A percentile compares a stretch with the other conserved stretches of the same genome.
Conservation (phyloP, 2,329 filamentous ascomycete species). For the Exophiala bonariae region DNA sequence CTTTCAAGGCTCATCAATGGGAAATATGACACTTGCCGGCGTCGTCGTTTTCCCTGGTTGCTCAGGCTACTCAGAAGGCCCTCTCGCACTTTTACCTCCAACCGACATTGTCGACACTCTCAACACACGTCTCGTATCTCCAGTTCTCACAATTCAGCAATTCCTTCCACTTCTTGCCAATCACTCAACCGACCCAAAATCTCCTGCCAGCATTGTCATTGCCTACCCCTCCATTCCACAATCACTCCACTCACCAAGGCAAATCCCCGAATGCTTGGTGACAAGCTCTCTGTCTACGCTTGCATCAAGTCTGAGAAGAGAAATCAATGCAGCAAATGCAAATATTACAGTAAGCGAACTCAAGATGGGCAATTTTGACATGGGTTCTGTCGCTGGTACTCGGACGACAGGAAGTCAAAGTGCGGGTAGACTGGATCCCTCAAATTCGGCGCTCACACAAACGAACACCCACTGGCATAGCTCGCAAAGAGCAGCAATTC, state of each 20-base stretch:
- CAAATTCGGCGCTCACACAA: slow-evolving; percentile 17
- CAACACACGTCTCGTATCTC: slow-evolving; percentile 87
- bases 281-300: slow-evolving; percentile 85
- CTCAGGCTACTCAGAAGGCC: slow-evolving; percentile 75
- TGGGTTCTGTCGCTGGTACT: slow-evolving; percentile 67
- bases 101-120: slow-evolving; percentile 85
- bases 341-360: slow-evolving; percentile 76
- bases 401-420: slow-evolving; percentile 53
- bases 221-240: slow-evolving; percentile 47
- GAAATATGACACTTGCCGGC: slow-evolving; percentile 63
- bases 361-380: slow-evolving; percentile 88
- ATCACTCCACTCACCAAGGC: slow-evolving; percentile 44
- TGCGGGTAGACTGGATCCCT: slow-evolving; percentile 40
- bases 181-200: slow-evolving; percentile 51
- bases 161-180: slow-evolving; percentile 77
- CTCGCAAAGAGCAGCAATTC: slow-evolving; percentile 33
- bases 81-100: slow-evolving; percentile 80
- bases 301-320: slow-evolving; percentile 74
- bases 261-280: slow-evolving; percentile 80
- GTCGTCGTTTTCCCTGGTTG: slow-evolving; percentile 79
- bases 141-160: slow-evolving; percentile 82
- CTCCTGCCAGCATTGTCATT: slow-evolving; percentile 39
- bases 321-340: slow-evolving; percentile 70
- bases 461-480: slow-evolving; percentile 27
- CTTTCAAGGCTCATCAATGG: slow-evolving; percentile 15